phyloP scores from a whole-genome alignment of 139 green algal genomes.

The Chlorella ohadii region DNA sequence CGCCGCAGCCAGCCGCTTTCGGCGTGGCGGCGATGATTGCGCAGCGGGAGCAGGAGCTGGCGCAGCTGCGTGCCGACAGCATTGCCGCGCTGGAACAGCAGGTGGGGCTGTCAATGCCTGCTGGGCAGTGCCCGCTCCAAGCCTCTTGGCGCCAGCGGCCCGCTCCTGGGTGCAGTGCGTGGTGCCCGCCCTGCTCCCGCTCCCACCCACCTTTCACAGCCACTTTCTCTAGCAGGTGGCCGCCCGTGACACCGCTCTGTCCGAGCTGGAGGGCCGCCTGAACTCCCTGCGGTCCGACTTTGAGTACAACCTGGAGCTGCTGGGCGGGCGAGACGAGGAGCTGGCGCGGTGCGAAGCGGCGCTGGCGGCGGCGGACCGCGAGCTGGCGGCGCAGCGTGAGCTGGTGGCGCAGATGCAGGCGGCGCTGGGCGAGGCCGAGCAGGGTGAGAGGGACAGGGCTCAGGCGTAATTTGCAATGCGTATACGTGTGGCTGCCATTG shows the following conservation, averaged over 20 bases:
- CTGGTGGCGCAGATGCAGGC: conserved; percentile 44
- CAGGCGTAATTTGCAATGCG: no score
- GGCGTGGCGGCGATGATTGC: neutral
- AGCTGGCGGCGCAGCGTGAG: conserved; percentile 1
- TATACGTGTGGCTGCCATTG: no score
- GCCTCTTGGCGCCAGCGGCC: no score
- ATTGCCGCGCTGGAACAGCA: conserved; percentile 10
- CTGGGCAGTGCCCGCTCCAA: no score
- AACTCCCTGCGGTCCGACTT: conserved; percentile 33
- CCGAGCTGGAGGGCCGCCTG: neutral
- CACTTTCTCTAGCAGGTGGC: neutral
- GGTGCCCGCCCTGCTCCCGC: no score
- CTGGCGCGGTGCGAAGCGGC: conserved; percentile 22
- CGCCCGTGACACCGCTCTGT: conserved; percentile 6
- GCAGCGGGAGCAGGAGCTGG: conserved; percentile 30
- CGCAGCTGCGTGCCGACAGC: conserved; percentile 6
- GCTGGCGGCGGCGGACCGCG: neutral
- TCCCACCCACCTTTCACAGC: neutral
- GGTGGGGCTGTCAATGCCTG: neutral
- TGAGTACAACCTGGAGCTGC: conserved; percentile 44
- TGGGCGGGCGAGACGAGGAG: conserved; percentile 43
- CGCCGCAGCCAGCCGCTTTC: neutral
- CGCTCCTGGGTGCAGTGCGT: no score
- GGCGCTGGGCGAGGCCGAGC: conserved; percentile 28
- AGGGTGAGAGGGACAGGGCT: no score